Base-by-base conservation (phyloP, 163 green algal species). In the Scenedesmus sp. region DNA sequence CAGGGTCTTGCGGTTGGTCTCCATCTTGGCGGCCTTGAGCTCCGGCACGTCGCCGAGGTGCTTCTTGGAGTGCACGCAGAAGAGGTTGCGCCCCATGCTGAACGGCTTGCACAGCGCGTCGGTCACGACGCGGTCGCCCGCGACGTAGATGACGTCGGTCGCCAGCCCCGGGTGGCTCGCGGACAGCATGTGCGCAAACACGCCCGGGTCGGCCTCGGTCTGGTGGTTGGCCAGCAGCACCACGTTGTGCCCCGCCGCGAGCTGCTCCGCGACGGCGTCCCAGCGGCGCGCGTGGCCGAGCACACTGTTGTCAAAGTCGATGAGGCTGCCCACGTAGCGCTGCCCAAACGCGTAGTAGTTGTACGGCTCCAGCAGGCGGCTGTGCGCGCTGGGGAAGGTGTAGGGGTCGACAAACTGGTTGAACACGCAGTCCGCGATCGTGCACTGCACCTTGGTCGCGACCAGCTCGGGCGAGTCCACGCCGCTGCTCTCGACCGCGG, bases 61-160 rank as follows among this genome's bases (percentile, higher is more conserved):
- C 85, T 98, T 98, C 89, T 98, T 98, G 64, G 91, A 98, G 87
- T 99, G 91, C 56, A 99, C 95, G 82, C 96, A 99, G 76, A 98
- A 98, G 18, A 99, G 89, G 88, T 98, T 98, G 80, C 95, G 87
- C 31, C 95, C 94, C 94, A 98, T 97, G 65, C 89, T 96, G 87
- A 98, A 98, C 42, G 94, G 94, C 79, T 95, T 95, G 89, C 92
- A 97, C 75, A 98, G 83, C 6, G 93, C 80, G 70, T 98, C 94
- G 1, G 90, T 94, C 14, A 98, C 89, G 54, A 98, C 94, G 13
- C 93, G 85, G 83, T 97, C 92, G 51, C 93, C 93, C 10, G 94
- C 94, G 6, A 98, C 92, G 75, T 97, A 98, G 60, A 95, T 92
- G 18, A 98, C 87, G 44, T 94, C 88, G 20, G 87, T 91, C 0